phyloP scores from a whole-genome alignment of 2,329 filamentous ascomycete genomes.

The Cladosporium austrohemisphaericum region DNA sequence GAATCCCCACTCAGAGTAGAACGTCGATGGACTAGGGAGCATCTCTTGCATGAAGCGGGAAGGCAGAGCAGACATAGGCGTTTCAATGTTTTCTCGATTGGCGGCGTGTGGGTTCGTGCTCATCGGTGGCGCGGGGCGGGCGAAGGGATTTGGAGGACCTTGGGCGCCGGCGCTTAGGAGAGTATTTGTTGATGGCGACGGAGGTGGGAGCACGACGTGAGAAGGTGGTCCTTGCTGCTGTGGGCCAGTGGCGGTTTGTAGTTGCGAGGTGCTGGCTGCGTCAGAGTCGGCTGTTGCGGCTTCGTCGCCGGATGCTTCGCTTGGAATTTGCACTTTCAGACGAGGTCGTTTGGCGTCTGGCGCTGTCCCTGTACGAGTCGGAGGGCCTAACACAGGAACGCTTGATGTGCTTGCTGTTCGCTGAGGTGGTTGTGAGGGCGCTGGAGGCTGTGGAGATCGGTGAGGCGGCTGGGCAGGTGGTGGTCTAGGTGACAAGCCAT shows the following conservation, averaged over 20 bases:
- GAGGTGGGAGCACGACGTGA: slow-evolving; percentile 77
- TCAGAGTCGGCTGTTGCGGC: slow-evolving; percentile 69
- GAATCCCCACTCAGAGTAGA: slow-evolving; percentile 90
- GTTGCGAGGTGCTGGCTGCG: slow-evolving; percentile 56
- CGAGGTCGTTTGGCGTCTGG: slow-evolving; percentile 72
- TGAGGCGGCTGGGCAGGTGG: slow-evolving; percentile 30
- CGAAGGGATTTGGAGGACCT: slow-evolving; percentile 93
- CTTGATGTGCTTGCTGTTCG: slow-evolving; percentile 58
- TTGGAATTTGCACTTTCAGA: slow-evolving; percentile 91
- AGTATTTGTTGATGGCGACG: slow-evolving; percentile 82
- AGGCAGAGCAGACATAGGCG: slow-evolving; percentile 89
- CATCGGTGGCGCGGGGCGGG: slow-evolving; percentile 73
- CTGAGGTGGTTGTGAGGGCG: slow-evolving; percentile 39
- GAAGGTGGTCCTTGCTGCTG: slow-evolving; percentile 42
- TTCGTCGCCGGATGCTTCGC: slow-evolving; percentile 72
- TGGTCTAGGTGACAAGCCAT: slow-evolving; percentile 52
- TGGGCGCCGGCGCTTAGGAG: slow-evolving; percentile 86
- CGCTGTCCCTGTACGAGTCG: slow-evolving; percentile 73
- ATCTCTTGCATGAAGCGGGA: slow-evolving; percentile 86
- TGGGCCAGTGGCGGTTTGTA: slow-evolving; percentile 46
- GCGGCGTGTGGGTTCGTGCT: slow-evolving; percentile 44
- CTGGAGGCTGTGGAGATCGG: slow-evolving; percentile 30
- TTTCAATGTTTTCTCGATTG: slow-evolving; percentile 55
- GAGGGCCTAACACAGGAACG: slow-evolving; percentile 67
- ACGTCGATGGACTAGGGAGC: slow-evolving; percentile 83